phyloP scores from a whole-genome alignment of 2,329 filamentous ascomycete genomes.

The Xylaria sp. region DNA sequence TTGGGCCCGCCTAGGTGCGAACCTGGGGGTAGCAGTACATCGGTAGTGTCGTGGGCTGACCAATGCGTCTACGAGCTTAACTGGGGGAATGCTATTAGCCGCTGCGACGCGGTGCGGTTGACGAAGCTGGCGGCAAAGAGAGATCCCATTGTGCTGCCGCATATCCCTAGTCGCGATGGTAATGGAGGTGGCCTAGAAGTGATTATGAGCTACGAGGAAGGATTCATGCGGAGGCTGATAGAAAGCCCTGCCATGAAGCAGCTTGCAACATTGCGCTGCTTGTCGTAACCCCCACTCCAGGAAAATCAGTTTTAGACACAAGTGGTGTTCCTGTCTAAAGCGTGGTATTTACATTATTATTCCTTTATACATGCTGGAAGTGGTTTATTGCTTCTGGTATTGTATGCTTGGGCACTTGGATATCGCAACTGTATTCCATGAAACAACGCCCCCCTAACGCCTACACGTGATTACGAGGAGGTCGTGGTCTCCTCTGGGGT shows the following conservation, averaged over 20 bases:
- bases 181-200: slow-evolving; percentile 34
- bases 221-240: slow-evolving; percentile 29
- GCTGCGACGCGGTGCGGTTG: slow-evolving; percentile 39
- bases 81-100: slow-evolving; percentile 35
- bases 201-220: slow-evolving; percentile 33
- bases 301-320: neutral
- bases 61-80: slow-evolving; percentile 35
- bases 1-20: slow-evolving; percentile 6
- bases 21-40: slow-evolving; percentile 25
- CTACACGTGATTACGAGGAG: neutral
- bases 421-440: no score
- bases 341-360: slow-evolving; percentile 9
- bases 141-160: slow-evolving; percentile 40
- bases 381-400: neutral
- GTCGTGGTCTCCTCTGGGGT: slow-evolving; percentile 9
- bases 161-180: slow-evolving; percentile 23
- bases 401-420: neutral
- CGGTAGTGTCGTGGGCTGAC: slow-evolving; percentile 43
- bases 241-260: slow-evolving; percentile 23
- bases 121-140: slow-evolving; percentile 29
- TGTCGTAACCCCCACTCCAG: slow-evolving; percentile 22
- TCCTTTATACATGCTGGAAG: neutral
- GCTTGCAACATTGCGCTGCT: slow-evolving; percentile 32
- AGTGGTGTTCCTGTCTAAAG: neutral
- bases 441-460: neutral